Percentiles rank a stretch among this genome's conserved stretches.
Conservation (phyloP, 2,329 filamentous ascomycete species). For the Talaromyces sp. region DNA sequence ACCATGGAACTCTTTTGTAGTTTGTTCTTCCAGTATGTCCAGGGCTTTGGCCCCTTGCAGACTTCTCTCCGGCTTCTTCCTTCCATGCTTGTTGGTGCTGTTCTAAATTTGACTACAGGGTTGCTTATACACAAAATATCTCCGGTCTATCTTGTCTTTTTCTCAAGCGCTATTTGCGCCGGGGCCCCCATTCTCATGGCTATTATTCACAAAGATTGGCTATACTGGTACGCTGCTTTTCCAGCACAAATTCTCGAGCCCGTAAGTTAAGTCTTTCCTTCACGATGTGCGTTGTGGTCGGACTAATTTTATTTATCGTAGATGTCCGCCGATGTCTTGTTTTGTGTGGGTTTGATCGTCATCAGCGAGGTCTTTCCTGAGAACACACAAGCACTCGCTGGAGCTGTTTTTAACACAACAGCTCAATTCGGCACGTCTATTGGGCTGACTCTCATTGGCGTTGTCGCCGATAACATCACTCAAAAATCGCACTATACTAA, state of each 20-base stretch:
- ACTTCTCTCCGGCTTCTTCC: slow-evolving; percentile 45
- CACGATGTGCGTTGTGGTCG: too few species aligned
- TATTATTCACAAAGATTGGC: slow-evolving; percentile 41
- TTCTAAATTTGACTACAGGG: slow-evolving; percentile 44
- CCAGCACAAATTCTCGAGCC: slow-evolving; percentile 42
- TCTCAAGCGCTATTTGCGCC: slow-evolving; percentile 30
- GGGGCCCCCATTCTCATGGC: slow-evolving; percentile 44
- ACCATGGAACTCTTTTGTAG: too few species aligned
- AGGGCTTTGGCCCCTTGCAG: slow-evolving; percentile 40
- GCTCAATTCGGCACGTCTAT: slow-evolving; percentile 53
- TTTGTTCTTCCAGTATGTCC: slow-evolving; percentile 49
- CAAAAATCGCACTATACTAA: too few species aligned
- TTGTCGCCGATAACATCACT: slow-evolving; percentile 42
- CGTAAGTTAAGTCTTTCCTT: too few species aligned
- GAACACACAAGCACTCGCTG: slow-evolving; percentile 54
- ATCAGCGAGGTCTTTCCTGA: slow-evolving; percentile 52
- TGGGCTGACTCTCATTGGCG: slow-evolving; percentile 48
- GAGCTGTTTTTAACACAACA: slow-evolving; percentile 57
- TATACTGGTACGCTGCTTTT: slow-evolving; percentile 46
- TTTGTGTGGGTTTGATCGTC: slow-evolving; percentile 52
- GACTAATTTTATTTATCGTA: too few species aligned
- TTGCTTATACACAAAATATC: slow-evolving; percentile 42
- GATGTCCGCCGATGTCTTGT: too few species aligned
- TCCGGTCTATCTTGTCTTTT: slow-evolving; percentile 39
- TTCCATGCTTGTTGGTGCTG: slow-evolving; percentile 30